phyloP scores from a whole-genome alignment of 1,284 basidiomycete species.

The Ustilago cynodontis region DNA sequence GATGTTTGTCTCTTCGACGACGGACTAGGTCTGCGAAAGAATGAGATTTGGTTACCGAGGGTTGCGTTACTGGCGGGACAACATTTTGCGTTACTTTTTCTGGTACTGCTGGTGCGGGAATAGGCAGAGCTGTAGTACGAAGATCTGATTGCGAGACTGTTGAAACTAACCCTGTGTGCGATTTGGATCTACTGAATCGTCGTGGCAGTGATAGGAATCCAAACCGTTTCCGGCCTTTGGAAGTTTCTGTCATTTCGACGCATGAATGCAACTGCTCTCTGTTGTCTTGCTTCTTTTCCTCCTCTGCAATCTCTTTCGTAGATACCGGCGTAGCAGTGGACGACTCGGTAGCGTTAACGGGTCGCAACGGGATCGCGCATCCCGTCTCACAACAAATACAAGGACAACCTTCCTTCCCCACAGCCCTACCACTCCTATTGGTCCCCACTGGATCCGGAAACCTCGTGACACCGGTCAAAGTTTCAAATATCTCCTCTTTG shows the following conservation, averaged over 20 bases:
- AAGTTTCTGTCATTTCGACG: conserved; percentile 23
- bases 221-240: conserved; percentile 1
- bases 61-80: not conserved
- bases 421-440: not conserved
- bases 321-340: too few relatives aligned
- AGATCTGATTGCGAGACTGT: not conserved
- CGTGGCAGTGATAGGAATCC: conserved; percentile 12
- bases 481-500: conserved; percentile 26
- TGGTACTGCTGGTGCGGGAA: not conserved
- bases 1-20: conserved; percentile 23
- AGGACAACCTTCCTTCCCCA: conserved; percentile 16
- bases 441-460: conserved; percentile 32
- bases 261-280: conserved; percentile 10
- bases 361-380: conserved; percentile 13
- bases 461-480: conserved; percentile 26
- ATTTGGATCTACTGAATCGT: not conserved
- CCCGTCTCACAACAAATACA: conserved; percentile 44
- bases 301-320: too few relatives aligned
- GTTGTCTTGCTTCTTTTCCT: not conserved
- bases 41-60: conserved; percentile 6
- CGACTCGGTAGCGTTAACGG: not conserved
- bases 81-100: not conserved
- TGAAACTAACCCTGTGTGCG: not conserved
- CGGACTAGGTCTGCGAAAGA: conserved; percentile 23
- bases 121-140: conserved; percentile 6